Evolutionary conservation across 2,329 filamentous ascomycete genomes (phyloP), one percentile per base, ranked within the genome.

Genomic region (Cryphonectria carpinicola): DNA sequence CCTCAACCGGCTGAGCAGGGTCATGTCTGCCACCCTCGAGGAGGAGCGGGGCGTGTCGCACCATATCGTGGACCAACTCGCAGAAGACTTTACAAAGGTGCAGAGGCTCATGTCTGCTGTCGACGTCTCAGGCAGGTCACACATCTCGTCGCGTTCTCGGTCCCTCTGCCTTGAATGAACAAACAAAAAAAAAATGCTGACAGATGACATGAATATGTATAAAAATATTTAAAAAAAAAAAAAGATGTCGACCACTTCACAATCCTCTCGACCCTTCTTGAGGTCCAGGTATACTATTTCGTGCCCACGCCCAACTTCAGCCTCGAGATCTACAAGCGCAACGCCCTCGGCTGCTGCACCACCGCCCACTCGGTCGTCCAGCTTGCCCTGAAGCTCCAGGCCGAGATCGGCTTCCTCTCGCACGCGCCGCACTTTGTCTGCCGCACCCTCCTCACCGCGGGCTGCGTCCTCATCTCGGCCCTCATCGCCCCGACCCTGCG

Each of bases 211-310:
- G 10, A 11, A 39, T 2, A 39, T 8, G 1, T n/a, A n/a, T n/a
- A n/a, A n/a, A n/a, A n/a, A n/a, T n/a, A n/a, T n/a, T n/a, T n/a
- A n/a, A n/a, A 37, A 11, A 11, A 39, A 49, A 4, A 22, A 3
- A 74, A 73, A 85, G 85, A 86, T 54, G 76, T 85, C 32, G 83
- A 85, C 67, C 80, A 82, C 22, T 85, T 87, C 74, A 84, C 84
- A 65, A 77, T 85, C 11, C 76, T 87, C 4, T 80, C 85, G 0
- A 83, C 85, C 1, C 81, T 84, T 32, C 80, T 87, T n/a, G 86
- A 88, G 69, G 81, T 88, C 11, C 86, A 88, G 72, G 78, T 80
- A 1, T 87, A 84, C 77, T 87, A 87, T 78, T 84, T 88, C 74
- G 80, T 83, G 72, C 84, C 83, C 3, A 79, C 81, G 0, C 80